These are phyloP conservation scores for Aspergillus piperis DNA, from an alignment of 2,329 filamentous ascomycete genomes.

Conservation along the genomic window DNA sequence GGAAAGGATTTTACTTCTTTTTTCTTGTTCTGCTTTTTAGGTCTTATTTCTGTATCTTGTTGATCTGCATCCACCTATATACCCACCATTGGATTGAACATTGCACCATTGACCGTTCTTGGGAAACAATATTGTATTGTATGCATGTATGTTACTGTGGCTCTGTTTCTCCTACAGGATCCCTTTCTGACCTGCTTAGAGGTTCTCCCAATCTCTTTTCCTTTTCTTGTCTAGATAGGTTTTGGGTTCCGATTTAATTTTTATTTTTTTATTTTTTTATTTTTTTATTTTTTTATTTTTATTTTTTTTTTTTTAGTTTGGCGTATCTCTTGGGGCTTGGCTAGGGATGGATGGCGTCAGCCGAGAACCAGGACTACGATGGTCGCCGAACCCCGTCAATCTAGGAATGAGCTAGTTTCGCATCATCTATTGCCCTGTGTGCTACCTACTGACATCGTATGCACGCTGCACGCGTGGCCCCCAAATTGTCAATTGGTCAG, in stretches of 20 bases:
- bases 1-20: background rate
- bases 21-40: background rate
- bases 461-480: constrained; percentile 4
- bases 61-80: background rate
- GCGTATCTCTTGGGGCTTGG: constrained; percentile 9
- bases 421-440: background rate
- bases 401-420: background rate
- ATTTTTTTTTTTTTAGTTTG: background rate
- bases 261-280: no score
- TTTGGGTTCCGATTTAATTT: background rate
- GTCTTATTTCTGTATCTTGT: background rate
- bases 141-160: background rate
- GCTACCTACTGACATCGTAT: background rate
- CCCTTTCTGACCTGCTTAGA: background rate
- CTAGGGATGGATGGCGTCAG: background rate
- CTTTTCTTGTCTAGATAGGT: background rate
- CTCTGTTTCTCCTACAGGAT: background rate
- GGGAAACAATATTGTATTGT: background rate
- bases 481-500: constrained; percentile 14
- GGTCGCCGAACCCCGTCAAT: background rate
- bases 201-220: background rate
- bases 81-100: constrained; percentile 1
- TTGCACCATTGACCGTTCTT: background rate
- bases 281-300: no score
- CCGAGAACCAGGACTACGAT: background rate